phyloP scores from a whole-genome alignment of 2,329 filamentous ascomycete species.

The Botrytis byssoidea region DNA sequence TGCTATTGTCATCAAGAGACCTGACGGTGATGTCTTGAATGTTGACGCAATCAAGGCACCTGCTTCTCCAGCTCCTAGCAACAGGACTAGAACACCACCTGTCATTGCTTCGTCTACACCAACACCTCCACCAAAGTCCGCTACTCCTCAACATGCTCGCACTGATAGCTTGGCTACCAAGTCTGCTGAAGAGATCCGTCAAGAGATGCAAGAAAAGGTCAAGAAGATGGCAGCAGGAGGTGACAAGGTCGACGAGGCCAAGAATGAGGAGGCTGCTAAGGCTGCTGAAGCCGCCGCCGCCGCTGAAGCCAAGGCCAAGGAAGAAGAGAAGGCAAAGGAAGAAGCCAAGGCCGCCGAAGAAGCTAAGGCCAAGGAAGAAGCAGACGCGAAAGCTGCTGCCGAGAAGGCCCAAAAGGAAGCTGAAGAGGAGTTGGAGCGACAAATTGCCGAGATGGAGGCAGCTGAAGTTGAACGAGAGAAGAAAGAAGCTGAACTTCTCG shows the following conservation, averaged over 20 bases:
- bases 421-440: conserved; percentile 58
- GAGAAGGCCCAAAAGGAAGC: conserved; percentile 43
- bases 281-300: conserved; percentile 35
- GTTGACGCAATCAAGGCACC: conserved; percentile 65
- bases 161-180: conserved; percentile 70
- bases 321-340: conserved; percentile 40
- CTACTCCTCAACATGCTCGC: conserved; percentile 65
- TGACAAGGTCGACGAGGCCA: conserved; percentile 39
- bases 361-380: conserved; percentile 40
- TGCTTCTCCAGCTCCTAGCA: conserved; percentile 54
- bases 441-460: conserved; percentile 58
- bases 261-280: conserved; percentile 41
- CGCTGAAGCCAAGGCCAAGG: conserved; percentile 39
- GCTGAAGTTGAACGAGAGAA: conserved; percentile 39
- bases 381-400: conserved; percentile 37
- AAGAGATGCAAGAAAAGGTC: conserved; percentile 67
- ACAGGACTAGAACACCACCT: conserved; percentile 55
- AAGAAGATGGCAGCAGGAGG: conserved; percentile 41
- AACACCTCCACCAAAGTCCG: conserved; percentile 75
- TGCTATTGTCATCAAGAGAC: conserved; percentile 80
- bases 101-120: conserved; percentile 68
- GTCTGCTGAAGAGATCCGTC: conserved; percentile 76
- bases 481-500: conserved; percentile 39
- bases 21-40: conserved; percentile 74
- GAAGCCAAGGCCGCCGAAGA: conserved; percentile 38